Percentiles rank a stretch among this genome's conserved stretches.
phyloP scores from a whole-genome alignment of 495 filamentous ascomycete genomes.

The Penicillium crystallinum region DNA sequence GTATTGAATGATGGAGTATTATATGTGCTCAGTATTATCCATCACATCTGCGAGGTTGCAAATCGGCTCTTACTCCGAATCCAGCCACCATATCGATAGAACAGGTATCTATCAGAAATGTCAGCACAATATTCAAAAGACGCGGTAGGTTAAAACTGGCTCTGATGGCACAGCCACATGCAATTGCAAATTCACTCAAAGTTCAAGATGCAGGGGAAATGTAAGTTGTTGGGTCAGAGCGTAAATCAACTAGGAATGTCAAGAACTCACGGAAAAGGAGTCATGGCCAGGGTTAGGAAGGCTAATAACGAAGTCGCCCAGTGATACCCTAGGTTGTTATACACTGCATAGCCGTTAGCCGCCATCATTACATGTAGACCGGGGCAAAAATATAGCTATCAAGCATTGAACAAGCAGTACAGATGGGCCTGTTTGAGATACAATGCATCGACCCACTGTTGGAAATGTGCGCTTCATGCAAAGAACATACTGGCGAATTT shows the following conservation, averaged over 20 bases:
- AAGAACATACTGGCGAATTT: constrained; percentile 10
- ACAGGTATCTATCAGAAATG: constrained; percentile 45
- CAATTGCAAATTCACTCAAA: neutral
- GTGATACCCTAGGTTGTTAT: constrained; percentile 60
- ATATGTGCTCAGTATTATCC: neutral
- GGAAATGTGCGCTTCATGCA: constrained; percentile 7
- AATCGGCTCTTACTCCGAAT: constrained; percentile 51
- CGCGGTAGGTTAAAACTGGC: neutral
- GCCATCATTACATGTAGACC: constrained; percentile 10
- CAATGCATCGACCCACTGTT: constrained; percentile 8
- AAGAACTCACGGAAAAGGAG: constrained; percentile 59
- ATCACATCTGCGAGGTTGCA: constrained; percentile 35
- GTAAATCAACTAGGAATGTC: neutral
- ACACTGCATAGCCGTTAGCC: constrained; percentile 48
- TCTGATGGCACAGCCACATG: constrained; percentile 1
- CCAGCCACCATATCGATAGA: constrained; percentile 56
- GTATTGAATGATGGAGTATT: constrained; percentile 3
- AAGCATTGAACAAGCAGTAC: neutral
- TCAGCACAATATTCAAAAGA: constrained; percentile 2
- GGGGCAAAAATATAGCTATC: neutral
- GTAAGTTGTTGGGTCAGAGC: constrained; percentile 11
- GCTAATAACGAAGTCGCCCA: constrained; percentile 68
- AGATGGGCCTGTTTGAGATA: constrained; percentile 6
- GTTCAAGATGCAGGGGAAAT: constrained; percentile 15
- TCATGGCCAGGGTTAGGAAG: constrained; percentile 63